Conservation (phyloP, 768 basidiomycete genomes). For the Omphalotus guepiniiformis region DNA sequence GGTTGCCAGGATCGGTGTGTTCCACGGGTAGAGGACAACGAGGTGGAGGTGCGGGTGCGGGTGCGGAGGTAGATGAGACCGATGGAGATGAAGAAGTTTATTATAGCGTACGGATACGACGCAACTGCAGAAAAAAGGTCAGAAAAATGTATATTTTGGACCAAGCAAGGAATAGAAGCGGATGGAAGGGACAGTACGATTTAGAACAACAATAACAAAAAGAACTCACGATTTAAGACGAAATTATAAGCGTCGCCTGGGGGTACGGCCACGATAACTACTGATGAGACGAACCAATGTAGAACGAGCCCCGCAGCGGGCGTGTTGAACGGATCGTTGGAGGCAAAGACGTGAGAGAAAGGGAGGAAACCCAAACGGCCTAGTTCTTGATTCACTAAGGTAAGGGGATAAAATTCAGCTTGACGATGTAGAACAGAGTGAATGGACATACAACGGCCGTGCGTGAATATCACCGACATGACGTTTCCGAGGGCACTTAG, state of each 20-base stretch:
- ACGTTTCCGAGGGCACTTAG: slow-evolving; percentile 59
- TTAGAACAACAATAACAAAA: too few relatives aligned
- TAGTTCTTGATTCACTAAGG: slow-evolving; percentile 57
- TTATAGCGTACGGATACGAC: neutral
- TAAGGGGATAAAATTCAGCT: slow-evolving; percentile 12
- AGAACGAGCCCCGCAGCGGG: slow-evolving; percentile 54
- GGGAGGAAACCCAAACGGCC: slow-evolving; percentile 62
- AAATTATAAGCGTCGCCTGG: slow-evolving; percentile 3
- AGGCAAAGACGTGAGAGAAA: slow-evolving; percentile 55
- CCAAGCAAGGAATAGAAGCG: too few relatives aligned
- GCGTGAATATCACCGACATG: slow-evolving; percentile 39
- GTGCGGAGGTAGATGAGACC: neutral
- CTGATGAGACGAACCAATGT: slow-evolving; percentile 14
- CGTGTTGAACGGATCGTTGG: slow-evolving; percentile 56
- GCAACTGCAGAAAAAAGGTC: too few relatives aligned
- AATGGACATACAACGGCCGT: slow-evolving; percentile 24
- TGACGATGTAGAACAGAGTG: slow-evolving; percentile 19
- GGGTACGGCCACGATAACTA: slow-evolving; percentile 2
- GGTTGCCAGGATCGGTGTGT: neutral
- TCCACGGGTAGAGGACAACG: neutral
- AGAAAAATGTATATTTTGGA: too few relatives aligned
- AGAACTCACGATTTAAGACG: too few relatives aligned
- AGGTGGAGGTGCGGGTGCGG: neutral
- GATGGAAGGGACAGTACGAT: too few relatives aligned
- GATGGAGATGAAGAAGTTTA: neutral